Evolutionary conservation across 2,329 filamentous ascomycete genomes (phyloP), one percentile per base, ranked within the genome.

Genomic region (Fusarium protoensiforme): DNA sequence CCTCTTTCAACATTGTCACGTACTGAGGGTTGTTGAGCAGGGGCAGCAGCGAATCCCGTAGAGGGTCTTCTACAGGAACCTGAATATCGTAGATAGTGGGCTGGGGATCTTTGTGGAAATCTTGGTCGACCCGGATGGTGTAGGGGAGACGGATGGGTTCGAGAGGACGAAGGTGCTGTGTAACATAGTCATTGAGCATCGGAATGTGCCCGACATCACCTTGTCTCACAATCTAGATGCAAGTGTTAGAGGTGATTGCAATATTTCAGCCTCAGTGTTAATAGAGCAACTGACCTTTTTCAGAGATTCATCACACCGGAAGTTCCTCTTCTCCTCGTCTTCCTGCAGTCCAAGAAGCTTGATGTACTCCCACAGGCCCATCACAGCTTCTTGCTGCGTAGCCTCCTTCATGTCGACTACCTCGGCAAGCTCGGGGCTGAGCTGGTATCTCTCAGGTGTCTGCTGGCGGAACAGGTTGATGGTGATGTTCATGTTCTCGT

Each of bases 361-460:
- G 74, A 98, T 93, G 78, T 99, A 99, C 80, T 98, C 95, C 94
- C 95, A 99, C 35, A 99, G 89, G 16, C 93, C 95, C 87, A 97
- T 94, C 31, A 98, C 91, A 8, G 95, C 93, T 71, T 96, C 95
- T 41, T 94, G 92, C 33, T 95, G 92, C 31, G 96, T 96, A 59
- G 94, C 96, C 82, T 97, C 94, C 57, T 91, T 88, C 78, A 94
- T 93, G 78, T 98, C 96, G 20, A 98, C 87, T 16, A 98, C 89
- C 58, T 97, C 93, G 13, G 94, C 92, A 53, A 99, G 86, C 65
- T 92, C 90, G 58, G 92, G 91, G 82, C 92, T 96, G 29, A 98
- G 84, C 75, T 91, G 90, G 80, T 93, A 98, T 64, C 95, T 90
- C 81, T 98, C 96, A 0, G 94, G 95, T 16, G 91, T 90, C 80